A percentile compares a stretch with the other conserved stretches of the same genome.
Evolutionary conservation across 2,329 filamentous ascomycete species (phyloP).

Genomic region (Cyphellophora europaea): DNA sequence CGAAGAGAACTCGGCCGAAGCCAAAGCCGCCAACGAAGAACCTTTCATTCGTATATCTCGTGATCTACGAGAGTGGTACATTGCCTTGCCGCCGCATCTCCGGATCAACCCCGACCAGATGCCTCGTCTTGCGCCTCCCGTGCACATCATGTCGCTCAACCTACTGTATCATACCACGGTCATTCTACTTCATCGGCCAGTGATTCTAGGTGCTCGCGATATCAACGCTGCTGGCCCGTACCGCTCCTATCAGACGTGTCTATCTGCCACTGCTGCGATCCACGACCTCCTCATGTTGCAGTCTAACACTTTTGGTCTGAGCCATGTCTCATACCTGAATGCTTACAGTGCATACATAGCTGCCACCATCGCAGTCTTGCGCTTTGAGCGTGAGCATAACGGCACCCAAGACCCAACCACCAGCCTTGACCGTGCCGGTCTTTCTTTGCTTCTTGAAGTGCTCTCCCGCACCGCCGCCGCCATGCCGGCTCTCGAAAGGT

Average conservation of each 20-base stretch:
- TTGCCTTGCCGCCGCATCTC: conserved; percentile 33
- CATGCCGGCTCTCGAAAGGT: conserved; percentile 20
- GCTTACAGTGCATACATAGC: conserved; percentile 21
- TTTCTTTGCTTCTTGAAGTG: conserved; percentile 18
- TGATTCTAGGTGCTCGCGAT: conserved; percentile 26
- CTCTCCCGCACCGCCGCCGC: conserved; percentile 15
- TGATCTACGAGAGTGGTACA: conserved; percentile 35
- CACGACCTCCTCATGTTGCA: conserved; percentile 19
- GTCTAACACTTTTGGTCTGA: conserved; percentile 19
- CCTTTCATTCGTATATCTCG: conserved; percentile 27
- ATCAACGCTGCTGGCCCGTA: conserved; percentile 8
- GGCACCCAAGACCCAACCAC: conserved; percentile 12
- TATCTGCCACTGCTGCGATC: conserved; percentile 17
- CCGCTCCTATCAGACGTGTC: conserved; percentile 17
- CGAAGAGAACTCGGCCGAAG: conserved; percentile 9
- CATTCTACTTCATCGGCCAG: conserved; percentile 46
- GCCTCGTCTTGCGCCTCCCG: conserved; percentile 28
- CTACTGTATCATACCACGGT: conserved; percentile 43
- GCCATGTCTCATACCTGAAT: conserved; percentile 20
- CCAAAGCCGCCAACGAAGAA: conserved; percentile 11
- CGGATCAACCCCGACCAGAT: conserved; percentile 25
- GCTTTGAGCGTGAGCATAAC: conserved; percentile 17
- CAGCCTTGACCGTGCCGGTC: conserved; percentile 12
- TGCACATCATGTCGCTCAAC: conserved; percentile 36
- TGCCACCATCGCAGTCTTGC: conserved; percentile 20